phyloP scores from a whole-genome alignment of 768 basidiomycete genomes.

The Tubosaeta brunneosetosa region DNA sequence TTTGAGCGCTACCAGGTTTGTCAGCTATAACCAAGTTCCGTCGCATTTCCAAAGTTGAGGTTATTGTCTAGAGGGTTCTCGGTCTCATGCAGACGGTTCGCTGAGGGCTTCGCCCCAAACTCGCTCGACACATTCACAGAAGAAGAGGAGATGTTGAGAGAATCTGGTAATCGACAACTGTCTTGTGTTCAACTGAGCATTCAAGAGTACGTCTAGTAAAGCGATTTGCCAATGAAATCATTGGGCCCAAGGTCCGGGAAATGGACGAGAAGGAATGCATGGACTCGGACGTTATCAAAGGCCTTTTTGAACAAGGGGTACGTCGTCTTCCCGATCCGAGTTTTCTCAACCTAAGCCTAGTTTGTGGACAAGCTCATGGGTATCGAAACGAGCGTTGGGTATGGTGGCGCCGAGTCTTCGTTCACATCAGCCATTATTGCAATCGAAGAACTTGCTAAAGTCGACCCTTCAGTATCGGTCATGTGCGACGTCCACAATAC shows the following conservation, averaged over 20 bases:
- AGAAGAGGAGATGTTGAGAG: constrained; percentile 91
- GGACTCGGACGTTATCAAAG: constrained; percentile 83
- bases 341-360: background rate
- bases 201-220: constrained; percentile 49
- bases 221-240: constrained; percentile 85
- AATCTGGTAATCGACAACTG: constrained; percentile 58
- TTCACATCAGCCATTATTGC: constrained; percentile 95
- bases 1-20: constrained; percentile 17
- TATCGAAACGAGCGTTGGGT: constrained; percentile 82
- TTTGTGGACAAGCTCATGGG: constrained; percentile 76
- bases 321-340: constrained; percentile 23
- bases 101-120: constrained; percentile 35
- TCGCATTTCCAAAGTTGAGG: background rate
- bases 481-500: constrained; percentile 99
- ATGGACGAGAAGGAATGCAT: constrained; percentile 98
- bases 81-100: constrained; percentile 20
- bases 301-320: constrained; percentile 93
- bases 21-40: background rate
- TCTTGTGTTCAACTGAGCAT: background rate
- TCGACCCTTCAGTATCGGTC: constrained; percentile 95
- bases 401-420: constrained; percentile 84
- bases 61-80: constrained; percentile 20
- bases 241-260: constrained; percentile 86
- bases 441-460: constrained; percentile 94
- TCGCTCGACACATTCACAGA: constrained; percentile 86